Evolutionary conservation across 257 asterid genomes (phyloP).

Genomic region (Plantago elongata): DNA sequence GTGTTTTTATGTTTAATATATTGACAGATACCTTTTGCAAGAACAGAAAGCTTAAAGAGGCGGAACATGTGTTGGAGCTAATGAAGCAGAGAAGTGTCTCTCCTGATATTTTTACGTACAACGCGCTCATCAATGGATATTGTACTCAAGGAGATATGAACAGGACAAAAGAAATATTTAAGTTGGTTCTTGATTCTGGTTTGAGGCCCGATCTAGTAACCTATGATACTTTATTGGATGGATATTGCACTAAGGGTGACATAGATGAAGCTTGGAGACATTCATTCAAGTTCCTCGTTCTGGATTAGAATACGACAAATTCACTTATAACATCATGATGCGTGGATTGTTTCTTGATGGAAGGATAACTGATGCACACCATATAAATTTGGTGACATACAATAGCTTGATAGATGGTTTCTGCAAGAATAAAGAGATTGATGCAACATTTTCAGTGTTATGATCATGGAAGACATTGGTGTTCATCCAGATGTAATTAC

Average conservation of each 20-base stretch:
- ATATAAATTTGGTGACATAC: not conserved
- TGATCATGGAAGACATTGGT: not conserved
- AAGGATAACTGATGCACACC: not conserved
- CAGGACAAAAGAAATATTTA: too few species aligned
- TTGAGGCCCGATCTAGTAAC: not conserved
- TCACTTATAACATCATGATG: slow-evolving; percentile 2
- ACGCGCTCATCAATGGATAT: not conserved
- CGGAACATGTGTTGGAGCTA: not conserved
- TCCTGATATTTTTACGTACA: not conserved
- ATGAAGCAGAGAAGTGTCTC: not conserved
- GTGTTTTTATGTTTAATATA: too few species aligned
- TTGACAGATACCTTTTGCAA: not conserved
- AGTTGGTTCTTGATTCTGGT: not conserved
- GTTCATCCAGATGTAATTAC: not conserved
- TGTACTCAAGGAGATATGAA: not conserved
- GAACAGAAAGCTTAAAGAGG: not conserved
- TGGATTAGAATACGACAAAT: not conserved
- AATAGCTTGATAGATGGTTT: not conserved
- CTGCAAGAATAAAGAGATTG: not conserved
- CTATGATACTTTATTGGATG: too few species aligned
- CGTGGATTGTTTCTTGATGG: slow-evolving; percentile 8
- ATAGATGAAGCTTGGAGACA: too few species aligned
- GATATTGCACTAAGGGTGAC: too few species aligned
- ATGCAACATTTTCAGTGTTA: not conserved
- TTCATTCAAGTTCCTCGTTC: not conserved